Evolutionary conservation across 83 land plant genomes (phyloP), one percentile per base, ranked within the genome.

Genomic region (Picea abies): DNA sequence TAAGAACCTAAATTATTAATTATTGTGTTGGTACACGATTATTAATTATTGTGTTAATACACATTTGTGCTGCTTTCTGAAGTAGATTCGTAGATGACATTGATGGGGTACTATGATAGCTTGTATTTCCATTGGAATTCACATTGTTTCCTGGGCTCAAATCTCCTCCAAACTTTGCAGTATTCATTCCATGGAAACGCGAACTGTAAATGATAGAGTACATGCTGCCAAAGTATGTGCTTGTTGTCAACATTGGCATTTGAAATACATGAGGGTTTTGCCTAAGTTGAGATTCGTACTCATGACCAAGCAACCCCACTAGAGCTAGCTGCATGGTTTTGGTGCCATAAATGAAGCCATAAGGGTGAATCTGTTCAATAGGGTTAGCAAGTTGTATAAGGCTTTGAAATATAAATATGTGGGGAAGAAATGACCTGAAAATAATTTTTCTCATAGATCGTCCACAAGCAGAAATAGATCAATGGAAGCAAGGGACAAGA

Each of bases 21-120:
- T 26, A 26, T 39, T 4, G n/a, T n/a, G n/a, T n/a, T n/a, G n/a
- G n/a, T n/a, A n/a, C n/a, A n/a, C n/a, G n/a, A 39, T 39, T 39
- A 39, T 39, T 39, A 4, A 39, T 39, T 26, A 39, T 3, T 39
- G 5, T 3, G 5, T 39, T 39, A 1, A 39, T 39, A 44, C 77
- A 56, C 77, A 73, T 73, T 9, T 73, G 77, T 20, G 77, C 77
- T 73, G 58, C 77, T 44, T 73, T 73, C n/a, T 73, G 77, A 73
- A 73, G 77, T 49, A 73, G 47, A 20, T 58, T 58, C 47, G 77
- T 73, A 23, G 77, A 58, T 44, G 77, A 73, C 77, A 73, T 73
- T 44, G 41, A 11, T 52, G 56, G 77, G 77, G 58, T 49, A n/a
- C 9, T 73, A 58, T 41, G 5, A 15, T 73, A 39, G 77, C 25